A percentile compares a stretch with the other conserved stretches of the same genome.
These are phyloP conservation scores for Oryza australiensis DNA, from an alignment of 176 grass and related monocot species.

Conservation along the genomic window DNA sequence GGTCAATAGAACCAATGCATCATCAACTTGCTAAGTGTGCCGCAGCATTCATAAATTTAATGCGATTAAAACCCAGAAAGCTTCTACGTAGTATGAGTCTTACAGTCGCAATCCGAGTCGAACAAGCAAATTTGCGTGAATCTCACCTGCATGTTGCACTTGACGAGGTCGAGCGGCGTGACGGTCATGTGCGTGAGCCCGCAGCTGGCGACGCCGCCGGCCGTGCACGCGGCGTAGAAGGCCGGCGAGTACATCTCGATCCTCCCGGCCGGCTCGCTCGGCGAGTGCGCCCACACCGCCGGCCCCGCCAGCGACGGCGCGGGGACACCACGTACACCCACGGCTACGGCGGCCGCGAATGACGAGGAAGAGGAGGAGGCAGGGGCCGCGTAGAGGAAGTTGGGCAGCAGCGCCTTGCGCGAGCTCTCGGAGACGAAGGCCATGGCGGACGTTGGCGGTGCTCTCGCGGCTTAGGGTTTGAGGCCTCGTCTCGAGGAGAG, in stretches of 20 bases:
- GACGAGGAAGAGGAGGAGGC: background rate
- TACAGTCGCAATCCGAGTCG: background rate
- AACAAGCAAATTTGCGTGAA: background rate
- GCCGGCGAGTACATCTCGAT: constrained; percentile 74
- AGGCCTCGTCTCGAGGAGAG: background rate
- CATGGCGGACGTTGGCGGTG: constrained; percentile 22
- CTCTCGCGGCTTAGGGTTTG: background rate
- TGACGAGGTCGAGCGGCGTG: constrained; percentile 90
- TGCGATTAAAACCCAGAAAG: background rate
- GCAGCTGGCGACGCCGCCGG: constrained; percentile 74
- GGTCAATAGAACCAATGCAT: background rate
- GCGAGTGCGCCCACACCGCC: constrained; percentile 35
- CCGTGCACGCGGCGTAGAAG: constrained; percentile 87
- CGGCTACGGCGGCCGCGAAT: background rate
- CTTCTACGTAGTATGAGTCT: background rate
- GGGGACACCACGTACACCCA: background rate
- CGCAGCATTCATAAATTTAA: background rate
- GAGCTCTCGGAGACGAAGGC: constrained; percentile 47
- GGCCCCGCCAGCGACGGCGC: background rate
- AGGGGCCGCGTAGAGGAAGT: constrained; percentile 48
- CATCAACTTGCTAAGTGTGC: background rate
- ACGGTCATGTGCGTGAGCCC: constrained; percentile 87
- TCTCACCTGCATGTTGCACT: constrained; percentile 94
- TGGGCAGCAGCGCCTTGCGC: constrained; percentile 48
- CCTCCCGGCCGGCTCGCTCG: constrained; percentile 37